A percentile compares a stretch with the other conserved stretches of the same genome.
Evolutionary conservation across 1,284 basidiomycete genomes (phyloP).

Genomic region (Melampsora americana): DNA sequence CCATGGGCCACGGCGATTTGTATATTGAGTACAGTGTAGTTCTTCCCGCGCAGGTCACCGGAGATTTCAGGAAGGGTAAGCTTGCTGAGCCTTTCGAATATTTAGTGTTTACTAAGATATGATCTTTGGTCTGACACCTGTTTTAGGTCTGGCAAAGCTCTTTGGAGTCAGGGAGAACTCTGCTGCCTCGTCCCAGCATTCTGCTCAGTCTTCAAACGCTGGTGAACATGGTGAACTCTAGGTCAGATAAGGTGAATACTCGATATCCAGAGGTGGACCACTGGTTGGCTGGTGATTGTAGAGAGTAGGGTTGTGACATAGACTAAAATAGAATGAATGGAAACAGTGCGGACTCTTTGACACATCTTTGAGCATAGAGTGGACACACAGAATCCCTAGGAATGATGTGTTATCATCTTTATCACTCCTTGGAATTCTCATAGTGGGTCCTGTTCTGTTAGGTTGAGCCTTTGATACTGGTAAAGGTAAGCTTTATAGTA

Average conservation of each 20-base stretch:
- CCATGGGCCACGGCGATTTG: slow-evolving; percentile 66
- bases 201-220: neutral
- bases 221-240: slow-evolving; percentile 6
- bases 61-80: slow-evolving; percentile 32
- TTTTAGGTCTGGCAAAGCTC: neutral
- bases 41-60: slow-evolving; percentile 61
- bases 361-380: no score
- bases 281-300: no score
- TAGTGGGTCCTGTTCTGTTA: no score
- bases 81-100: neutral
- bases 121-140: neutral
- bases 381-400: no score
- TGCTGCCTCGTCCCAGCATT: neutral
- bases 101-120: neutral
- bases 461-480: no score
- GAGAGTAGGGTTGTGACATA: no score
- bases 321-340: no score
- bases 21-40: slow-evolving; percentile 88
- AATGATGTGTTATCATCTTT: no score
- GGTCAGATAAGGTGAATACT: neutral
- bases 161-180: slow-evolving; percentile 4
- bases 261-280: neutral
- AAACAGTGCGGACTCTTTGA: no score
- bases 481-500: no score
- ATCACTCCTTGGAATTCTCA: no score